These are phyloP conservation scores for Casuarina cunninghamiana DNA, from an alignment of 306 rosid species.

Conservation along the genomic window DNA sequence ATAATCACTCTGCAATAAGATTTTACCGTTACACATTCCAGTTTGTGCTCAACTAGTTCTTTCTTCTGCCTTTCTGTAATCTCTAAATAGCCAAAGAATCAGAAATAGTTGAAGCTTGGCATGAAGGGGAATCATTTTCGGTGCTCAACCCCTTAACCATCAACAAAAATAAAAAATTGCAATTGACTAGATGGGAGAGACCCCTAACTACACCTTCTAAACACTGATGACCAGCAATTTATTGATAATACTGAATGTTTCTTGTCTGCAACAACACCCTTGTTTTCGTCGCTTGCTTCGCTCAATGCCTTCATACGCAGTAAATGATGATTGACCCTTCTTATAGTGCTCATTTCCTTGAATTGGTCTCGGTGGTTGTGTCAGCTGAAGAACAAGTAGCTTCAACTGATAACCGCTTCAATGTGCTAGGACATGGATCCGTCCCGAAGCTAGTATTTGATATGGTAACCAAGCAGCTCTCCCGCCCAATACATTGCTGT, in stretches of 20 bases:
- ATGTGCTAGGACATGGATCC: slow-evolving; percentile 42
- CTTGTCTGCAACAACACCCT: neutral
- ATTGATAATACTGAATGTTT: slow-evolving; percentile 17
- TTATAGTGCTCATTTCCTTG: slow-evolving; percentile 26
- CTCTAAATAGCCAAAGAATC: neutral
- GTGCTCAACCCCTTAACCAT: neutral
- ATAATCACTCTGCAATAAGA: neutral
- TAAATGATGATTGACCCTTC: slow-evolving; percentile 5
- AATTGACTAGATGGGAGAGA: neutral
- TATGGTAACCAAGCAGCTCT: slow-evolving; percentile 38
- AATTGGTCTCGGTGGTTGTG: slow-evolving; percentile 23
- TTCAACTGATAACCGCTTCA: slow-evolving; percentile 41
- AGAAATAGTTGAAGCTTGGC: too few relatives aligned
- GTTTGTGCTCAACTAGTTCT: neutral
- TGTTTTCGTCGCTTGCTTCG: slow-evolving; percentile 14
- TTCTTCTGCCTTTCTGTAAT: neutral
- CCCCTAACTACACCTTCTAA: neutral
- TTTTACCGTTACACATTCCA: neutral
- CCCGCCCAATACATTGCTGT: slow-evolving; percentile 38
- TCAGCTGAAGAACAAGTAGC: slow-evolving; percentile 35
- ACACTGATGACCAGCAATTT: neutral
- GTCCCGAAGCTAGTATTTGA: slow-evolving; percentile 30
- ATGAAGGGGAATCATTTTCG: neutral
- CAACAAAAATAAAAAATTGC: neutral
- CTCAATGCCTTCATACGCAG: neutral